Base-by-base conservation (phyloP, 345 rosid genomes). In the Erodium maritimum region DNA sequence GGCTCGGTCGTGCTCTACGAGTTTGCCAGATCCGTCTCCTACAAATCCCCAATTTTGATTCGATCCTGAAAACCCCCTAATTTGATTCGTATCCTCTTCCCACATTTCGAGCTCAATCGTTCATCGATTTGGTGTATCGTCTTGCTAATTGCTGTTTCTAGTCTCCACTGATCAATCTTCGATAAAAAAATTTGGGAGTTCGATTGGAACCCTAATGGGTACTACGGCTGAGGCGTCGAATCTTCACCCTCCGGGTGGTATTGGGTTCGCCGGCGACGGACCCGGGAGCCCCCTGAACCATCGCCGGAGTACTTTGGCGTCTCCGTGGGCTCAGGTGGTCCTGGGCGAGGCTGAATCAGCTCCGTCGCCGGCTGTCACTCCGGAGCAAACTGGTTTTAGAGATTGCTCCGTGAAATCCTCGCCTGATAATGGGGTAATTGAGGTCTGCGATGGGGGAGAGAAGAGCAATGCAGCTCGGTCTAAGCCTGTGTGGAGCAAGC, bases 401-500 rank as follows among this genome's bases (percentile, higher is more conserved):
- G 69, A 57, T 60, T 37, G 46, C 46, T 37, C 75, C 29, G 21
- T 69, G 19, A 70, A 64, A 55, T 56, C 62, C 56, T 46, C 53
- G 23, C 69, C 22, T 6, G 79, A 66, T 50, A 52, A 62, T 62
- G 22, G 56, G 23, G 65, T 51, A 53, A 62, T 58, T 17, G 81
- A 77, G 59, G 63, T 53, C 57, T 53, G 56, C 3, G 81, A 76
- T 16, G 69, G 66, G 34, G 56, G 52, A 4, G 46, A 37, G 54
- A 37, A 55, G 53, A 70, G 74, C 61, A 72, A 67, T 67, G 82
- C 75, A 12, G 81, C 59, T 51, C 58, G 62, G 52, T 37, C 52
- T 22, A 84, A 76, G 69, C 74, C 64, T 17, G 85, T 79, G 24
- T 82, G 91, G 91, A 82, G 64, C 46, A 72, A 65, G 67, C 85